Conservation (phyloP, 2,329 filamentous ascomycete species). For the Fusarium torulosum region DNA sequence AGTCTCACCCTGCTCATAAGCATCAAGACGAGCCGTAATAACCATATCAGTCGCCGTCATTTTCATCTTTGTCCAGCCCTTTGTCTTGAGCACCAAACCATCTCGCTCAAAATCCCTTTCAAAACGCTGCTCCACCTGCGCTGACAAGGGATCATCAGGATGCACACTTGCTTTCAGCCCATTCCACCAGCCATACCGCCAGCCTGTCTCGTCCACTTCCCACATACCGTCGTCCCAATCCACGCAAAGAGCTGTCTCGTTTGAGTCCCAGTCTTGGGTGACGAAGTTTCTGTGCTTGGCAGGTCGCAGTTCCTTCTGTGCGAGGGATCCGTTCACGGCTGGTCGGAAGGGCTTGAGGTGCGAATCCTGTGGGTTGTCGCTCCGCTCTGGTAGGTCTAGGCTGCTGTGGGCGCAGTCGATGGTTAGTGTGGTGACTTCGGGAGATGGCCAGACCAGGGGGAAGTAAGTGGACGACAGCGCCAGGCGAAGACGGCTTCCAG, state of each 20-base stretch:
- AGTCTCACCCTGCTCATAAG: not conserved
- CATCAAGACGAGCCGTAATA: not conserved
- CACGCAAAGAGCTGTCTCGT: not conserved
- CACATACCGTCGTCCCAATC: constrained; percentile 12
- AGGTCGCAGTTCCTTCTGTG: not conserved
- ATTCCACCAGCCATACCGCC: constrained; percentile 10
- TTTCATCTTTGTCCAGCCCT: constrained; percentile 6
- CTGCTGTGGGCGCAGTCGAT: not conserved
- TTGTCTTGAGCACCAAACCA: not conserved
- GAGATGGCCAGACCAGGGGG: constrained; percentile 18
- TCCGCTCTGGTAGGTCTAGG: not conserved
- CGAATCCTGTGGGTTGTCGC: not conserved
- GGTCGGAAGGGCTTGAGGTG: not conserved
- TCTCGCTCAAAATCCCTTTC: not conserved
- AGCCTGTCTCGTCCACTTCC: constrained; percentile 3
- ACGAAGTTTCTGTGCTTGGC: constrained; percentile 2
- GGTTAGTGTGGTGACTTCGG: not conserved
- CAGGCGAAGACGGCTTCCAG: constrained; percentile 4
- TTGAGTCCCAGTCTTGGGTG: not conserved
- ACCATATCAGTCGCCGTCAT: constrained; percentile 5
- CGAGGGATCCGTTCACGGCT: not conserved
- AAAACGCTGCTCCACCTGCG: not conserved
- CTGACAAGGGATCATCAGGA: constrained; percentile 2
- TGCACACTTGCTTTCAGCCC: not conserved
- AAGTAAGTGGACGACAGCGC: constrained; percentile 9